Conservation (phyloP, 306 rosid species). For the Crotalaria pallida region DNA sequence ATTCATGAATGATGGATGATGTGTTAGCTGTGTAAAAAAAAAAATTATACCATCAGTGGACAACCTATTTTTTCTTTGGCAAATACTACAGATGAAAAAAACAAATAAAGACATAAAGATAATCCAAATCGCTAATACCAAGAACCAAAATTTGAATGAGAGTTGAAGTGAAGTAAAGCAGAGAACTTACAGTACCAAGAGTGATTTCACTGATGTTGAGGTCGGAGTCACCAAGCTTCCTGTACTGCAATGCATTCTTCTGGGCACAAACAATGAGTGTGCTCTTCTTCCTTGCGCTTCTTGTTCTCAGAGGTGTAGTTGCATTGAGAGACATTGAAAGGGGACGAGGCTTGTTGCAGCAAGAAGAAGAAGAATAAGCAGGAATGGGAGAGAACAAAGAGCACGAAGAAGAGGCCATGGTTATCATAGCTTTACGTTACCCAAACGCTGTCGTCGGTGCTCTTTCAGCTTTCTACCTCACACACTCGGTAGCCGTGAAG, state of each 20-base stretch:
- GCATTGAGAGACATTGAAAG: slow-evolving; percentile 1
- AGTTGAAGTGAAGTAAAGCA: neutral
- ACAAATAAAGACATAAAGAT: neutral
- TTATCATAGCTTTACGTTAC: neutral
- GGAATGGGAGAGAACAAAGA: slow-evolving; percentile 8
- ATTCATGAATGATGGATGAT: no score
- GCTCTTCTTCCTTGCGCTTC: slow-evolving; percentile 5
- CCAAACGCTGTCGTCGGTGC: neutral
- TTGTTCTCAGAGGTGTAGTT: neutral
- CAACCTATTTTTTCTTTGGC: no score
- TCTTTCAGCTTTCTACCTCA: no score
- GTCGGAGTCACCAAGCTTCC: slow-evolving; percentile 85
- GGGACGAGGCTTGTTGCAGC: neutral
- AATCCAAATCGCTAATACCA: no score
- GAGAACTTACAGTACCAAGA: slow-evolving; percentile 59
- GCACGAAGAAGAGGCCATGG: slow-evolving; percentile 34
- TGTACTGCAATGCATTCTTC: slow-evolving; percentile 41
- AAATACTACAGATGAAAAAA: no score
- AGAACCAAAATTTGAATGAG: neutral
- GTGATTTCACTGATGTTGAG: slow-evolving; percentile 78
- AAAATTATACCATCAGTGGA: no score
- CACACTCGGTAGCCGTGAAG: no score
- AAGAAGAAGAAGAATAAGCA: slow-evolving; percentile 24
- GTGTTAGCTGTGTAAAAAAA: no score
- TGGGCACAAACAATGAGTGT: slow-evolving; percentile 30